Evolutionary conservation across 2,329 filamentous ascomycete species (phyloP).

Genomic region (Ceratocystiopsis brevicomis): DNA sequence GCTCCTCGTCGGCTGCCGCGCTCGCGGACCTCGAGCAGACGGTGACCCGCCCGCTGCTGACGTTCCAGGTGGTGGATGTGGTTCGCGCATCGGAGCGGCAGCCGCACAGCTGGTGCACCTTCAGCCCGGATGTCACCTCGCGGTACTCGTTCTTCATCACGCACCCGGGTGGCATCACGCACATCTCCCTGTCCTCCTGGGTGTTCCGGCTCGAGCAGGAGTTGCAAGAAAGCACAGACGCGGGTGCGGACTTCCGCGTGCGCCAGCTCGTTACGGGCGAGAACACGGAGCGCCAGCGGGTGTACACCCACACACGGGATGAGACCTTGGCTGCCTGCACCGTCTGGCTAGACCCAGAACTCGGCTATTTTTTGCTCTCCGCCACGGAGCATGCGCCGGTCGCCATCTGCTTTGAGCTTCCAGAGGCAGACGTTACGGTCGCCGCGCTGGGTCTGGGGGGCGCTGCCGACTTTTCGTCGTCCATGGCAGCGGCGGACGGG

Average conservation of each 20-base stretch:
- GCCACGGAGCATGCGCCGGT: constrained; percentile 39
- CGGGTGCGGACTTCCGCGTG: constrained; percentile 42
- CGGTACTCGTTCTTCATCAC: constrained; percentile 46
- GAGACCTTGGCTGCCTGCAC: constrained; percentile 33
- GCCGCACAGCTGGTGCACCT: constrained; percentile 41
- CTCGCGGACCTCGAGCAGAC: constrained; percentile 16
- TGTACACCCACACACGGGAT: constrained; percentile 33
- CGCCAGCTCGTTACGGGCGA: constrained; percentile 40
- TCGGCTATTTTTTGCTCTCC: constrained; percentile 44
- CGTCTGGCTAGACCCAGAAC: constrained; percentile 38
- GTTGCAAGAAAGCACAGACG: constrained; percentile 33
- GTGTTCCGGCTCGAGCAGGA: constrained; percentile 45
- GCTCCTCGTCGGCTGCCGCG: constrained; percentile 21
- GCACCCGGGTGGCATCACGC: constrained; percentile 39
- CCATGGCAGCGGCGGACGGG: not conserved
- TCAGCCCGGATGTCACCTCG: constrained; percentile 40
- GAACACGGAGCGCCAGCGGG: constrained; percentile 33
- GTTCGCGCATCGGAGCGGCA: constrained; percentile 34
- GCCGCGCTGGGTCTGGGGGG: constrained; percentile 17
- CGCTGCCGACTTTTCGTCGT: constrained; percentile 12
- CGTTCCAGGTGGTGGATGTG: constrained; percentile 44
- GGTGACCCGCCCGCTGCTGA: constrained; percentile 31
- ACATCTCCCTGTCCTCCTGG: constrained; percentile 41
- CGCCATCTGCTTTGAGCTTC: constrained; percentile 38
- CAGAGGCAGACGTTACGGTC: constrained; percentile 25